Evolutionary conservation across 2,329 filamentous ascomycete species (phyloP), one percentile per base, ranked within the genome.

Genomic region (Talaromyces piceae): DNA sequence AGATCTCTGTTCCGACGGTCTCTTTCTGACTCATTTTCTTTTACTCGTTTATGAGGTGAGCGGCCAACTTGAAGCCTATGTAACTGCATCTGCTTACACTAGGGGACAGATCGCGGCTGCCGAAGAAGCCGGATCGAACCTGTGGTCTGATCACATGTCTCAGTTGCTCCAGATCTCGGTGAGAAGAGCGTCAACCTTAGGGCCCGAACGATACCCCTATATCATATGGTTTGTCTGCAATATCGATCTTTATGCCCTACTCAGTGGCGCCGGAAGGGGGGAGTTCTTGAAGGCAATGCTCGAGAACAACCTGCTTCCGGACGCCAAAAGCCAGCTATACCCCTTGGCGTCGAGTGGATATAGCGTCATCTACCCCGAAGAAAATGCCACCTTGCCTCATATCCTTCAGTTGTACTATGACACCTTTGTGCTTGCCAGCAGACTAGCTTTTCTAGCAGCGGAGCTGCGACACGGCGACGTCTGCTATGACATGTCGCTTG

Each of bases 11-110:
- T 79, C 76, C 0, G 77, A 81, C 58, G 77, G 76, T n/a, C 69
- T 76, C 22, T 76, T 81, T 52, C 69, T 80, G 25, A 76, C 77
- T 1, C 78, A 82, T 60, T 80, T 80, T 54, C 64, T 82, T 3
- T 69, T 82, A 6, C 70, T 81, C 27, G 64, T 81, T 18, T 81
- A 81, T 59, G 79, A 81, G 65, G 75, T 79, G 53, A 62, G 68
- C 4, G 46, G 7, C 9, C 6, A 45, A n/a, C 11, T 16, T 43
- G 1, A 43, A 16, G 28, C 28, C 28, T 30, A 30, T 30, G 7
- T 30, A 30, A 30, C 7, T 7, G 28, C 28, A 30, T n/a, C n/a
- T 30, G 13, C 28, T 30, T 30, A 30, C 28, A 62, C 64, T 49
- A 45, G 37, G 28, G 37, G 51, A 25, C 55, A 76, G 72, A 71